A percentile compares a stretch with the other conserved stretches of the same genome.
Evolutionary conservation across 2,329 filamentous ascomycete species (phyloP).

Genomic region (Dendrostoma leiphaemia): DNA sequence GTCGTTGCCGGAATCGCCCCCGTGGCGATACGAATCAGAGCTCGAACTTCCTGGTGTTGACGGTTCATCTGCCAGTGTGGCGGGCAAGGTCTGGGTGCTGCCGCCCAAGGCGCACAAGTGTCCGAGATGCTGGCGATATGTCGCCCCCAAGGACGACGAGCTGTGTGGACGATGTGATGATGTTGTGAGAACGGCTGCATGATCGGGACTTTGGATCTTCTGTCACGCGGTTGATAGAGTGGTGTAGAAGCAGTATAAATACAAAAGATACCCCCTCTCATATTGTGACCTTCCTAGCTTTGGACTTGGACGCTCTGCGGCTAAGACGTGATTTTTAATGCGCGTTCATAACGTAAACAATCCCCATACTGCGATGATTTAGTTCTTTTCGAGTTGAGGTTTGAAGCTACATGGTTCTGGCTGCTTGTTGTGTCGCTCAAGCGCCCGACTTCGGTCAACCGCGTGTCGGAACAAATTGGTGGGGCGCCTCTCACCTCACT

Average conservation of each 20-base stretch:
- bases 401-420: neutral
- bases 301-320: too few relatives aligned
- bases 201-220: neutral
- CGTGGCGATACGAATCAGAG: slow-evolving; percentile 41
- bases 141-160: slow-evolving; percentile 61
- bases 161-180: slow-evolving; percentile 74
- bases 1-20: slow-evolving; percentile 25
- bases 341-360: too few relatives aligned
- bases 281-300: neutral
- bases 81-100: slow-evolving; percentile 41
- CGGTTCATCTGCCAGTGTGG: slow-evolving; percentile 23
- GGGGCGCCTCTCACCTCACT: slow-evolving; percentile 3
- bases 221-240: neutral
- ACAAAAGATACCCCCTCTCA: slow-evolving; percentile 3
- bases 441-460: slow-evolving; percentile 16
- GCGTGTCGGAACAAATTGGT: slow-evolving; percentile 8
- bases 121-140: slow-evolving; percentile 83
- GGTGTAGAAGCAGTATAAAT: neutral
- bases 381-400: too few relatives aligned
- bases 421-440: neutral
- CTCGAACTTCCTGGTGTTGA: slow-evolving; percentile 35
- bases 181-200: slow-evolving; percentile 45
- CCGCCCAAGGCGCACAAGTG: slow-evolving; percentile 67
- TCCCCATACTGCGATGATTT: too few relatives aligned
- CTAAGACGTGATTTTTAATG: too few relatives aligned